Evolutionary conservation across 371 early-diverging fungal species (phyloP).

Genomic region (Lichtheimia ramosa): DNA sequence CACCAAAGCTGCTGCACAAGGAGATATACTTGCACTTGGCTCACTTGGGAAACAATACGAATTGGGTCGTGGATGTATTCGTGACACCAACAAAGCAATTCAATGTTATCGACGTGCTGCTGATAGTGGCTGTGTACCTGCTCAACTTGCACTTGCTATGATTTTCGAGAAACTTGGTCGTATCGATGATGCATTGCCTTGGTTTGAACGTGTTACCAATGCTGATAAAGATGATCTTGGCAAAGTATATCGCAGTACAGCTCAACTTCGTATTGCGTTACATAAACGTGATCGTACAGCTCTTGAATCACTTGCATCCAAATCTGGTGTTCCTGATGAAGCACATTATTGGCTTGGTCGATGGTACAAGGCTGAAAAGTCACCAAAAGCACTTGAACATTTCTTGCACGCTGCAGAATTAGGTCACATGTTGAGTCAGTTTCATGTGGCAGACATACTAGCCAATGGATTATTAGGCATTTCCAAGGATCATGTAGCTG

Average conservation of each 20-base stretch:
- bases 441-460: constrained; percentile 35
- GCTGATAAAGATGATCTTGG: constrained; percentile 18
- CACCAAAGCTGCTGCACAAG: constrained; percentile 21
- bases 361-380: neutral
- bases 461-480: constrained; percentile 19
- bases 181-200: constrained; percentile 8
- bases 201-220: constrained; percentile 10
- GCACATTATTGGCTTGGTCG: neutral
- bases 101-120: constrained; percentile 9
- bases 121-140: constrained; percentile 1
- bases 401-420: constrained; percentile 29
- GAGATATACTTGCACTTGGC: constrained; percentile 17
- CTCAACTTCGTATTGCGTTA: constrained; percentile 7
- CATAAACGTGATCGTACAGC: constrained; percentile 8
- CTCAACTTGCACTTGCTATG: constrained; percentile 15
- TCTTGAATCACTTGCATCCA: neutral
- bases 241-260: constrained; percentile 12
- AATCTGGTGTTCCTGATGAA: neutral
- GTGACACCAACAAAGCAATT: constrained; percentile 9
- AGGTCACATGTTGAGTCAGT: constrained; percentile 30
- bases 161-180: neutral
- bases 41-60: constrained; percentile 23
- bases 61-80: constrained; percentile 16
- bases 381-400: constrained; percentile 20
- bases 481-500: neutral